Base-by-base conservation (phyloP, 306 rosid species). In the Sophora flavescens region DNA sequence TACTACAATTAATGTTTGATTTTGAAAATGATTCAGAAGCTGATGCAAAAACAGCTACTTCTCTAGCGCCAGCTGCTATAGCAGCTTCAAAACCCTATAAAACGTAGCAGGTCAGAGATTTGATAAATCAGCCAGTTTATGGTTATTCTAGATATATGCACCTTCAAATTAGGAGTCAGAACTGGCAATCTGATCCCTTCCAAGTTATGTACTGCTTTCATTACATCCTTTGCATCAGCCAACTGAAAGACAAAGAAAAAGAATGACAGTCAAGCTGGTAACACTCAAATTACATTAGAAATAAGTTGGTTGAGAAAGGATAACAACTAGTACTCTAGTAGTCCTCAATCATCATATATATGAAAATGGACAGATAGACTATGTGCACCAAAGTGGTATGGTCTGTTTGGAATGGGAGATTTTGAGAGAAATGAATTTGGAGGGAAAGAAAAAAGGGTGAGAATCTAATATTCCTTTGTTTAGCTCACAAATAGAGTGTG, bases 21-120 rank as follows among this genome's bases (percentile, higher is more conserved):
- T 85, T 86, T 44, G 96, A 90, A 88, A 90, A 90, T 35, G 89
- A 83, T 80, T 90, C 96, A 41, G 96, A 90, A 72, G 96, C 91
- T 42, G 96, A 86, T 36, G 96, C 93, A 81, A 90, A 90, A 57
- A 90, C 81, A 53, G 93, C 96, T 18, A 90, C 81, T 74, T 88
- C 92, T 81, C 86, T 88, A 7, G 96, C 91, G 74, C 96, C 96
- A 71, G 93, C 91, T 45, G 88, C 91, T 41, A 88, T 17, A 50
- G 96, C 93, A 44, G 96, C 91, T 68, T 85, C 83, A 83, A 88
- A 90, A 12, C 96, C 91, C 94, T 89, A 63, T 41, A 30, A 78
- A 61, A 66, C 26, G 26, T 66, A 66, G 66, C 41, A 51, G 30
- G 77, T 71, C 42, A 72, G 69, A 78, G 13, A 45, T 72, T 52